These are phyloP conservation scores for Puccinia coronata DNA, from an alignment of 1,284 basidiomycete species.

Conservation along the genomic window DNA sequence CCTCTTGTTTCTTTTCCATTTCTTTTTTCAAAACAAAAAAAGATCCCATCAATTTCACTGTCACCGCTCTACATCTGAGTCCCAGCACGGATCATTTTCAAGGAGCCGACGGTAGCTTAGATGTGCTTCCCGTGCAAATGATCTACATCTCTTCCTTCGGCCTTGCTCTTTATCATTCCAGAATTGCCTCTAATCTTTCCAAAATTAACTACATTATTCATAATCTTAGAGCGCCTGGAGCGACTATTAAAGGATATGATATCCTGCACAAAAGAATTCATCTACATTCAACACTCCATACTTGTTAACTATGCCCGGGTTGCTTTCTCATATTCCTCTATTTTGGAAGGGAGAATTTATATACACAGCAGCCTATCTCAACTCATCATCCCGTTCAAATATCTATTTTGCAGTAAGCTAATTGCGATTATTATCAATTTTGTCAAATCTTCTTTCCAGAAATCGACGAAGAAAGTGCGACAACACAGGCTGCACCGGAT, in stretches of 20 bases:
- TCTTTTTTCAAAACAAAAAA: background rate
- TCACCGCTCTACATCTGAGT: background rate
- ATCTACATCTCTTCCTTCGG: background rate
- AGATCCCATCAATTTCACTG: background rate
- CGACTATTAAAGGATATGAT: no score
- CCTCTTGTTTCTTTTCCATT: background rate
- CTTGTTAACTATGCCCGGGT: no score
- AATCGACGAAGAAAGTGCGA: conserved; percentile 14
- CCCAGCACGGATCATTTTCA: background rate
- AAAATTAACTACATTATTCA: no score
- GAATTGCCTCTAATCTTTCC: background rate
- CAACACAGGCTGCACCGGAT: background rate
- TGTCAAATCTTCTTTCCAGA: background rate
- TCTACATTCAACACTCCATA: no score
- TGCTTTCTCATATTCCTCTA: no score
- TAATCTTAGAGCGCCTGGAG: no score
- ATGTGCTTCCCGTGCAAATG: background rate
- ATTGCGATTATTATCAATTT: background rate
- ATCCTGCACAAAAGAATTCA: no score
- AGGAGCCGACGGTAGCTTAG: background rate
- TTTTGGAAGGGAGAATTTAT: background rate
- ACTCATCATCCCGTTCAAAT: background rate
- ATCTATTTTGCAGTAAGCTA: background rate
- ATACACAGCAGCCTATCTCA: background rate
- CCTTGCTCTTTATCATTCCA: background rate